A percentile compares a stretch with the other conserved stretches of the same genome.
Conservation (phyloP, 2,329 filamentous ascomycete species). For the Verticillium zaregamsianum region DNA sequence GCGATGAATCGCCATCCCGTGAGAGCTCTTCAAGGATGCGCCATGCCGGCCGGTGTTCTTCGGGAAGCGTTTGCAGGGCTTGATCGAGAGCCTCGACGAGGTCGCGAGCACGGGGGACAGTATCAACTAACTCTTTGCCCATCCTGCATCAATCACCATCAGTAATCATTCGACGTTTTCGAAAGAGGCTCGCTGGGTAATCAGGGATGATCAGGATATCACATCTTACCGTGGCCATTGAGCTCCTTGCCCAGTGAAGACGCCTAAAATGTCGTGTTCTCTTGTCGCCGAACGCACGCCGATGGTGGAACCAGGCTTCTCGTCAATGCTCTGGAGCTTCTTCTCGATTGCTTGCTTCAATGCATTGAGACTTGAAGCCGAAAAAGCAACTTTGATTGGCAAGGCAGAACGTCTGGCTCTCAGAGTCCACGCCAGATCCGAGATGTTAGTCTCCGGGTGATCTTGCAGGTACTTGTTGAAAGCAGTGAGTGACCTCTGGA, state of each 20-base stretch:
- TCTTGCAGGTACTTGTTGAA: neutral
- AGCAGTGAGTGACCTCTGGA: neutral
- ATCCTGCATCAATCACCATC: conserved; percentile 5
- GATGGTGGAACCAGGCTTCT: neutral
- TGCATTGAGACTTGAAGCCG: neutral
- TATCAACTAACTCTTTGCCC: conserved; percentile 15
- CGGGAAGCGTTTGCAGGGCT: conserved; percentile 12
- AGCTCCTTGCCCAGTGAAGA: conserved; percentile 28
- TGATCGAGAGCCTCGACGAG: conserved; percentile 17
- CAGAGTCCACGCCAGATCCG: neutral
- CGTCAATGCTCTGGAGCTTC: neutral
- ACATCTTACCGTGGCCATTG: conserved; percentile 18
- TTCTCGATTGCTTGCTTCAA: neutral
- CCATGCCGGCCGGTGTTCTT: conserved; percentile 19
- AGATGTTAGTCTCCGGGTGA: neutral
- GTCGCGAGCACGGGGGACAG: conserved; percentile 4
- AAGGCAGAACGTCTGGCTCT: neutral
- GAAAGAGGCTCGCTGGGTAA: no score
- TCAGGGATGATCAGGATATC: no score
- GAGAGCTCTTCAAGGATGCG: conserved; percentile 18
- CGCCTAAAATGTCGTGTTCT: conserved; percentile 8
- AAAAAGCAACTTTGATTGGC: neutral
- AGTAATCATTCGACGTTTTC: no score
- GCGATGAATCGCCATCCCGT: conserved; percentile 9
- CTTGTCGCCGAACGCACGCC: neutral